Percentiles rank a stretch among this genome's conserved stretches.
Conservation (phyloP, 371 early-diverging fungal genomes). For the Cokeromyces recurvatus region DNA sequence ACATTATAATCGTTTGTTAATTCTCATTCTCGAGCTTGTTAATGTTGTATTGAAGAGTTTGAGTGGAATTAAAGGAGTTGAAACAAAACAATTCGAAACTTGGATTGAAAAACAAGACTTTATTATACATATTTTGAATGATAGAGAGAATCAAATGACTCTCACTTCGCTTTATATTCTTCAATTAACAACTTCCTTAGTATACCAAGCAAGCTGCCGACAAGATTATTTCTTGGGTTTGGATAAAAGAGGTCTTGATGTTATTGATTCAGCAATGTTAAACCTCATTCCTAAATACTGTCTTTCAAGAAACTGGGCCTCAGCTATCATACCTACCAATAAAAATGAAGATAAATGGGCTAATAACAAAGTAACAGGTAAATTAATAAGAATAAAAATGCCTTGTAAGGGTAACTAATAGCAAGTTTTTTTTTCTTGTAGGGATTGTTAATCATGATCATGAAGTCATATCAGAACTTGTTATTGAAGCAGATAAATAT, state of each 20-base stretch:
- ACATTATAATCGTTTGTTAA: constrained; percentile 53
- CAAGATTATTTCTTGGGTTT: constrained; percentile 18
- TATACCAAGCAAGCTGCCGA: constrained; percentile 40
- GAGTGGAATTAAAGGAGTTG: constrained; percentile 39
- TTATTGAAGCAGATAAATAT: constrained; percentile 7
- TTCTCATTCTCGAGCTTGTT: constrained; percentile 55
- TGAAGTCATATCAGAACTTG: neutral
- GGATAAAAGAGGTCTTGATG: constrained; percentile 5
- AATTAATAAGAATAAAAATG: neutral
- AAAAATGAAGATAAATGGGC: constrained; percentile 10
- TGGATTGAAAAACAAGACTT: constrained; percentile 49
- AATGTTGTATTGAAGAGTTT: constrained; percentile 37
- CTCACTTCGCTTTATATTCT: constrained; percentile 42
- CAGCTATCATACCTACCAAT: neutral
- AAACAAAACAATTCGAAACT: constrained; percentile 36
- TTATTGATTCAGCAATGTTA: constrained; percentile 4
- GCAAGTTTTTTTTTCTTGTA: neutral
- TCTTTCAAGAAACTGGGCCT: constrained; percentile 13
- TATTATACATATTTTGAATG: constrained; percentile 51
- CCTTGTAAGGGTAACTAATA: neutral
- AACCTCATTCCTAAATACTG: constrained; percentile 15
- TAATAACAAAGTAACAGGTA: constrained; percentile 9
- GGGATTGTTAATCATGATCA: neutral
- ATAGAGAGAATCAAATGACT: constrained; percentile 23
- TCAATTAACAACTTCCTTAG: constrained; percentile 34